Base-by-base conservation (phyloP, 805 yeast species). In the Helenozyma rhizophorensis region DNA sequence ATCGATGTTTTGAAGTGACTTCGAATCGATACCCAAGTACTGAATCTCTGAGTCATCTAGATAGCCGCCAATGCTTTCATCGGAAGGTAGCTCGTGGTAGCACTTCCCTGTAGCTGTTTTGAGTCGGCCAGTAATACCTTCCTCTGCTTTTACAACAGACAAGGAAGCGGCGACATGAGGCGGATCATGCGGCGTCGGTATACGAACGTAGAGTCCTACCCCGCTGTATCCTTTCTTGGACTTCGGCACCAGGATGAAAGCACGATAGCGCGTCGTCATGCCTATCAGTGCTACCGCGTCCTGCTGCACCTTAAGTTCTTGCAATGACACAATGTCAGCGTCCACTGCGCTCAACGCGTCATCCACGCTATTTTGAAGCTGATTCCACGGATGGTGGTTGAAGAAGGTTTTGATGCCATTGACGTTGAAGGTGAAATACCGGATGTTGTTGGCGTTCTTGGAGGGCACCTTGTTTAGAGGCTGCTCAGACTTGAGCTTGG, bases 171-270 rank as follows among this genome's bases (percentile, higher is more conserved):
- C 53, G 13, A 54, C 45, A 2, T 19, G 25, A 1, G 56, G 51
- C 0, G 72, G 55, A 16, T 80, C 83, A 9, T 54, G 56, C 0
- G 56, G 59, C 1, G 50, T 46, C 1, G 81, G 76, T 3, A 64
- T 56, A 28, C 88, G 61, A 2, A 85, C 70, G 58, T 85, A 90
- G 3, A 90, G 73, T 0, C 89, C 95, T 1, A 90, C 97, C 0
- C 98, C 98, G 35, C 90, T 76, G 54, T 93, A 93, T 0, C 97
- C 97, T 50, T 78, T 83, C 51, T 78, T 83, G 2, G 52, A 36
- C 9, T 53, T 54, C 0, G 96, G 95, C 9, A 87, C 61, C 0
- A 90, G 68, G 21, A 87, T 73, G 47, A 78, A 90, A 2, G 83
- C 68, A 15, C 70, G 61, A 50, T 70, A 90, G 1, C 78, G 76